These are phyloP conservation scores for Botrytis fabae DNA, from an alignment of 2,329 filamentous ascomycete genomes.

Conservation along the genomic window DNA sequence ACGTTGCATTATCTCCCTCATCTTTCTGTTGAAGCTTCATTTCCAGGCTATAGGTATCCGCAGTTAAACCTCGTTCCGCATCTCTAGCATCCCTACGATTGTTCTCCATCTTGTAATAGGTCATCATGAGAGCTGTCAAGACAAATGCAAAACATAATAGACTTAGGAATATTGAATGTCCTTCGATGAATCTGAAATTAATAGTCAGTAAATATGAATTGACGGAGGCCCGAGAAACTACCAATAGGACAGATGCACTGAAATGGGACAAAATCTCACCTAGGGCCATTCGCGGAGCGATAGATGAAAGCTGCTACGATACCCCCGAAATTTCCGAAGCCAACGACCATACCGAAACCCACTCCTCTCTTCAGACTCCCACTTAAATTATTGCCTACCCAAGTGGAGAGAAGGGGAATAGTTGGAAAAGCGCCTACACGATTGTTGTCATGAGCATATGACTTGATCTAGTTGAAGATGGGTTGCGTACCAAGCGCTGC, in stretches of 20 bases:
- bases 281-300: slow-evolving; percentile 43
- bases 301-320: slow-evolving; percentile 53
- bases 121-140: slow-evolving; percentile 56
- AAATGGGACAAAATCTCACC: slow-evolving; percentile 38
- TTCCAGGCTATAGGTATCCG: slow-evolving; percentile 52
- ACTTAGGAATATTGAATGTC: slow-evolving; percentile 49
- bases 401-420: slow-evolving; percentile 80
- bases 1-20: slow-evolving; percentile 57
- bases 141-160: slow-evolving; percentile 49
- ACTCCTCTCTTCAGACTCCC: slow-evolving; percentile 91
- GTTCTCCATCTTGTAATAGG: slow-evolving; percentile 59
- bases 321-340: slow-evolving; percentile 88
- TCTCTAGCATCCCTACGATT: slow-evolving; percentile 48
- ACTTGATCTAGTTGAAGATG: slow-evolving; percentile 21
- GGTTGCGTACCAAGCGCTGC: slow-evolving; percentile 58
- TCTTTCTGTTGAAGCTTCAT: slow-evolving; percentile 55
- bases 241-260: neutral
- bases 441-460: neutral
- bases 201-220: neutral
- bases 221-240: neutral
- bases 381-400: slow-evolving; percentile 84
- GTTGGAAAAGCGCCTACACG: slow-evolving; percentile 74
- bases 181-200: slow-evolving; percentile 44
- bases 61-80: slow-evolving; percentile 46
- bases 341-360: slow-evolving; percentile 82